Evolutionary conservation across 805 yeast genomes (phyloP).

Genomic region (Teunomyces panamensis): DNA sequence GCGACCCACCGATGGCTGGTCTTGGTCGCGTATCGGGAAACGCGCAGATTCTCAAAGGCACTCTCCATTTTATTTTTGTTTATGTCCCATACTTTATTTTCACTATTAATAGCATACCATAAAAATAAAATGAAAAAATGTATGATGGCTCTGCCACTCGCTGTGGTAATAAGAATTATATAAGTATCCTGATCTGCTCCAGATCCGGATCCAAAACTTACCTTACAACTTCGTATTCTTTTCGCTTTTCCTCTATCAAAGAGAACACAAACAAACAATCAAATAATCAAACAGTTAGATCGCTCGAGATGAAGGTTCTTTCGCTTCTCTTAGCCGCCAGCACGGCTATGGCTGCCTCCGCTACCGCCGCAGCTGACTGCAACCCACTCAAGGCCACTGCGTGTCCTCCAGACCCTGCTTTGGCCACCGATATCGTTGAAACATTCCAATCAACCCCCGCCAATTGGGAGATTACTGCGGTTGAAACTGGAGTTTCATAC

Average conservation of each 20-base stretch:
- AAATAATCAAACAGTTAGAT: neutral
- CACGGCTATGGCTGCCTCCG: slow-evolving; percentile 4
- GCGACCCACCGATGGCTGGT: neutral
- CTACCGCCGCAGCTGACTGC: slow-evolving; percentile 12
- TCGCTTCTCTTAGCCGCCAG: slow-evolving; percentile 4
- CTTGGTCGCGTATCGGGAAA: neutral
- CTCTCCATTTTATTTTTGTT: neutral
- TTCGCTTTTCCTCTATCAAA: neutral
- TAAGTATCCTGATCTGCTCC: no score
- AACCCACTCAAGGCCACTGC: slow-evolving; percentile 22
- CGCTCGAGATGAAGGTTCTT: neutral
- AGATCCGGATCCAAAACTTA: no score
- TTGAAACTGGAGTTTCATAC: slow-evolving; percentile 37
- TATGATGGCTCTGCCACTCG: no score
- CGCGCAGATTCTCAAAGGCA: neutral
- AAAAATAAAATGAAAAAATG: neutral
- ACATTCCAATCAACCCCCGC: slow-evolving; percentile 49
- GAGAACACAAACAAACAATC: neutral
- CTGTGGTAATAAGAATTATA: no score
- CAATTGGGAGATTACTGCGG: slow-evolving; percentile 40
- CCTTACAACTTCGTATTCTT: no score
- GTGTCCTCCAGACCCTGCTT: slow-evolving; percentile 50
- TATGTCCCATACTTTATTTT: neutral
- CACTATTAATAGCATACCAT: neutral
- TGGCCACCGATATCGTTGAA: slow-evolving; percentile 52